Base-by-base conservation (phyloP, 2,329 filamentous ascomycete genomes). In the Aspergillus hiratsukae region DNA sequence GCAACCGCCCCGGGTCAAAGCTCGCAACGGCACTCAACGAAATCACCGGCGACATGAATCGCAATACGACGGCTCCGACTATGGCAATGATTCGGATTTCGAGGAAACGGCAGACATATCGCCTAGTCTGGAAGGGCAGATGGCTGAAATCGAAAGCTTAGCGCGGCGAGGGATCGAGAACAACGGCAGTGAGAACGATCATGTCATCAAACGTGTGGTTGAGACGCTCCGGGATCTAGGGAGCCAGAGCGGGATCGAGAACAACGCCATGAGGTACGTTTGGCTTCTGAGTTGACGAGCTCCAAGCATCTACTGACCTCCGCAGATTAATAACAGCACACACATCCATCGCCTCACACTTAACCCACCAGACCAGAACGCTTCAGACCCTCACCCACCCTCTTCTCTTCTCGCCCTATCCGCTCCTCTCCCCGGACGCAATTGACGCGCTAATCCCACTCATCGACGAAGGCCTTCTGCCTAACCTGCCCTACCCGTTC, bases 351-450 rank as follows among this genome's bases (percentile, higher is more conserved):
- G 79, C 83, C 29, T 81, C 82, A 3, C 82, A 87, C 67, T 75
- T 87, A 21, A 81, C 79, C 3, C 79, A 84, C 66, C 84, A 87
- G 71, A 84, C 81, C 35, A 83, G 84, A 59, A 78, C 78, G 25
- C 72, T 87, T 25, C 81, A 84, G 63, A 81, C 81, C 3, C 75
- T 85, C 25, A 80, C 80, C 50, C 81, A 84, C 41, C 79, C 81
- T 14, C 76, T 87, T 51, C 77, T 84, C 54, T 83, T 82, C 53
- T 83, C 83, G 0, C 75, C 81, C 40, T 80, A 81, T 59, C 79
- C 81, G 43, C 72, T 81, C 48, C 76, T 82, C 35, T 78, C 80
- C 35, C 71, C 76, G 48, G 80, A 82, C 27, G 75, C 76, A 48
- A 80, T 86, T 56, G 83, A 86, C 57, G 75, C 79, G 37, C 79